Evolutionary conservation across 352 stramenopile genomes (phyloP).

Genomic region (Globisporangium viniferum): DNA sequence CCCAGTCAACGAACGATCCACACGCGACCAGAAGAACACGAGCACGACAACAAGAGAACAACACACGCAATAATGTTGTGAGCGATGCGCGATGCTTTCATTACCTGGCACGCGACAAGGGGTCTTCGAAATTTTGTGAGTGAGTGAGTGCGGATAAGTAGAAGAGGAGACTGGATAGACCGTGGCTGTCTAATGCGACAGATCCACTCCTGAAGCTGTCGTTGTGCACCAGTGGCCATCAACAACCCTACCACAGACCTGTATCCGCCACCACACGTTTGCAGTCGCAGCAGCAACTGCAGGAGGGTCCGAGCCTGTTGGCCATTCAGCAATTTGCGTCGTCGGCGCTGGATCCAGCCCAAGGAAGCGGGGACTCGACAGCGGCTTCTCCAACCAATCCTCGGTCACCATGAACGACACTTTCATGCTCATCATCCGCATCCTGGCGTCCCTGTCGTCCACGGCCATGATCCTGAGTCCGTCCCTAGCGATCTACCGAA

Average conservation of each 20-base stretch:
- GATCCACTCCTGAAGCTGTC: background rate
- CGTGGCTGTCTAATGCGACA: background rate
- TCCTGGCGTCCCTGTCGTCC: conserved; percentile 33
- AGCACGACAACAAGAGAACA: background rate
- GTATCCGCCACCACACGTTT: background rate
- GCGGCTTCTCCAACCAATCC: background rate
- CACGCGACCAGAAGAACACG: background rate
- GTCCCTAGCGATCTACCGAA: conserved; percentile 32
- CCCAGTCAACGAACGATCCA: too few species aligned
- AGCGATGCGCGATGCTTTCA: background rate
- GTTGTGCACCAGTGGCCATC: background rate
- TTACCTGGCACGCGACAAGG: background rate
- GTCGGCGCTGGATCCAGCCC: background rate
- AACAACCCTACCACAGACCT: background rate
- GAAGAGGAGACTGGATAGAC: background rate
- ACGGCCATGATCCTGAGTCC: conserved; percentile 35
- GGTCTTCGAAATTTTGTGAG: background rate
- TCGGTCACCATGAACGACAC: background rate
- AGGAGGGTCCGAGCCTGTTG: background rate
- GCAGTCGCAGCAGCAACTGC: background rate
- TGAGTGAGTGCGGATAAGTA: background rate
- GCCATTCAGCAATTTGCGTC: conserved; percentile 1
- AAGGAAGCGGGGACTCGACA: background rate
- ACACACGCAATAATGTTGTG: background rate
- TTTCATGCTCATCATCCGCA: conserved; percentile 7